Percentiles rank a stretch among this genome's conserved stretches.
Evolutionary conservation across 495 filamentous ascomycete species (phyloP).

Genomic region (Daldinia caldariorum): DNA sequence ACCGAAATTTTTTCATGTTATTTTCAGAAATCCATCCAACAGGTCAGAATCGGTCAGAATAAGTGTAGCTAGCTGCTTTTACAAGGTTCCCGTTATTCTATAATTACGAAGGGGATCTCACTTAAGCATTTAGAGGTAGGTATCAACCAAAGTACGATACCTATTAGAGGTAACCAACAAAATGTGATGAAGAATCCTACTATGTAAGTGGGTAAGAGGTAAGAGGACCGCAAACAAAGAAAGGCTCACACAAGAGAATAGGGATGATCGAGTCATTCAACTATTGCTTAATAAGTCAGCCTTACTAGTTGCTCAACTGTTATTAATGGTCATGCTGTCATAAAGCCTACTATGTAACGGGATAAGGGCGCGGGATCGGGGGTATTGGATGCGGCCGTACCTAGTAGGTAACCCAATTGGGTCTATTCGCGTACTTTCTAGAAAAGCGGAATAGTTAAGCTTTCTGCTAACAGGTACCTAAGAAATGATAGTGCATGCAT

Average conservation of each 20-base stretch:
- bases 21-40: not conserved
- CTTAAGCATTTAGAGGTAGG: not conserved
- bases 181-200: no score
- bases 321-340: conserved; percentile 20
- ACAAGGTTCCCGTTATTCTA: not conserved
- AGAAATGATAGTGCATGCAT: not conserved
- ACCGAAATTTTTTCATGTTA: conserved; percentile 24
- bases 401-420: conserved; percentile 3
- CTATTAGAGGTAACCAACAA: no score
- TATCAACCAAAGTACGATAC: no score
- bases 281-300: conserved; percentile 26
- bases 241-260: not conserved
- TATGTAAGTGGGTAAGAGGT: no score
- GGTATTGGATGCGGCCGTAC: conserved; percentile 8
- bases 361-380: conserved; percentile 1
- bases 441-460: conserved; percentile 50
- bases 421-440: conserved; percentile 30
- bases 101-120: not conserved
- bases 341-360: conserved; percentile 24
- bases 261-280: conserved; percentile 15
- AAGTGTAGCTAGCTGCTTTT: not conserved
- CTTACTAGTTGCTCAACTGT: conserved; percentile 13
- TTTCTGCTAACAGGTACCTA: conserved; percentile 38
- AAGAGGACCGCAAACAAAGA: not conserved
- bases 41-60: not conserved